These are phyloP conservation scores for Xylaria sp. DNA, from an alignment of 2,329 filamentous ascomycete species.

Conservation along the genomic window DNA sequence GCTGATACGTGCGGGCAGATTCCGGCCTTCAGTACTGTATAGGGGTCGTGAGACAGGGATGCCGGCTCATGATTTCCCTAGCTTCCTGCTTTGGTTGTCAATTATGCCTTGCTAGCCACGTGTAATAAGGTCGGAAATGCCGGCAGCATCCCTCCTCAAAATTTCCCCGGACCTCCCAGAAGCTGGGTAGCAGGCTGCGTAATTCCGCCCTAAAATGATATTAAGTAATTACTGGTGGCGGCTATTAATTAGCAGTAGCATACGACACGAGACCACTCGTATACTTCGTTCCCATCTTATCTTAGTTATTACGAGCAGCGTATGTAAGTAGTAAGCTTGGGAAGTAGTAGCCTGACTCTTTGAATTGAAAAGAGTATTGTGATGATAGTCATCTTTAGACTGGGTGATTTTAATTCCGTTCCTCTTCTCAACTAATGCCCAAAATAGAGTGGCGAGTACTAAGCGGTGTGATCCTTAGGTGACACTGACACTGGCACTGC, in stretches of 20 bases:
- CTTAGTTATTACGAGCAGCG: neutral
- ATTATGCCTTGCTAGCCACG: slow-evolving; percentile 33
- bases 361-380: neutral
- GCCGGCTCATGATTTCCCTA: slow-evolving; percentile 23
- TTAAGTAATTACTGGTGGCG: neutral
- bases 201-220: slow-evolving; percentile 5
- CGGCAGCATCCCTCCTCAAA: slow-evolving; percentile 21
- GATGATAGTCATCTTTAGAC: slow-evolving; percentile 8
- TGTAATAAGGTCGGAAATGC: slow-evolving; percentile 32
- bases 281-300: slow-evolving; percentile 10
- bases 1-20: neutral
- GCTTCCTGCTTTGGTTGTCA: slow-evolving; percentile 8
- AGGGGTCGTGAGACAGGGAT: slow-evolving; percentile 25
- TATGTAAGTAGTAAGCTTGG: slow-evolving; percentile 10
- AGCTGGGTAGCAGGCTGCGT: slow-evolving; percentile 9
- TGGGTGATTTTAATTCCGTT: slow-evolving; percentile 2
- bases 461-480: slow-evolving; percentile 36
- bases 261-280: neutral
- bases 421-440: slow-evolving; percentile 14
- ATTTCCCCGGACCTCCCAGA: slow-evolving; percentile 26
- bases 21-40: neutral
- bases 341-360: neutral
- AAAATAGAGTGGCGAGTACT: slow-evolving; percentile 36
- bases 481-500: slow-evolving; percentile 19
- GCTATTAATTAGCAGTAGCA: neutral